Evolutionary conservation across 139 green algal genomes (phyloP).

Genomic region (Desmodesmus armatus): DNA sequence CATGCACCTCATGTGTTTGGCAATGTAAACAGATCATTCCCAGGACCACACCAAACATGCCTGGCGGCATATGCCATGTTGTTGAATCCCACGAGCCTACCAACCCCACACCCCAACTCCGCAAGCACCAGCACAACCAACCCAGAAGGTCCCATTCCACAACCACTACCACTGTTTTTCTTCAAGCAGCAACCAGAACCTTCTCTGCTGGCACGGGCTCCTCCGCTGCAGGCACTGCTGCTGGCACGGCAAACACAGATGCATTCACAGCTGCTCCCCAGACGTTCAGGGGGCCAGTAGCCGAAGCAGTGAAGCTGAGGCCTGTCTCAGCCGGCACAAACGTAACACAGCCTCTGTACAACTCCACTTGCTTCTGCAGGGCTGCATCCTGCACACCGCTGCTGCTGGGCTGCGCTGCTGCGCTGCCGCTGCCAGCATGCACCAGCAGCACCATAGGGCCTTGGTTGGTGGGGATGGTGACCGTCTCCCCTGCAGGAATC

Average conservation of each 20-base stretch:
- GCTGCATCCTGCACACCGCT: not conserved
- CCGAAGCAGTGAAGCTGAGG: slow-evolving; percentile 45
- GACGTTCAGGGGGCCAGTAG: slow-evolving; percentile 32
- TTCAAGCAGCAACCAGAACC: slow-evolving; percentile 24
- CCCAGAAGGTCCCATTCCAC: no score
- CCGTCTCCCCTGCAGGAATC: slow-evolving; percentile 34
- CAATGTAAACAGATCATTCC: no score
- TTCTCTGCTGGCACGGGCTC: not conserved
- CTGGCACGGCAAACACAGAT: slow-evolving; percentile 53
- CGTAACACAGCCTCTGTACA: slow-evolving; percentile 48
- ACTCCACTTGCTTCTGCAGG: slow-evolving; percentile 36
- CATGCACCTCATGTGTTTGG: no score
- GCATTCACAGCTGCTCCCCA: slow-evolving; percentile 65
- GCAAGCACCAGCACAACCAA: no score
- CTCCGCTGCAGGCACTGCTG: slow-evolving; percentile 16
- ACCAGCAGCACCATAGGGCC: slow-evolving; percentile 69
- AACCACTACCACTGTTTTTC: no score
- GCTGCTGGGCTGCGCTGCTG: slow-evolving; percentile 4
- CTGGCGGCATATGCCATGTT: no score
- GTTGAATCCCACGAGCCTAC: no score
- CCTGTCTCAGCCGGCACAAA: slow-evolving; percentile 64
- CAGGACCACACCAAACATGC: no score
- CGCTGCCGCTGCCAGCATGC: slow-evolving; percentile 44
- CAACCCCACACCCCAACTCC: no score
- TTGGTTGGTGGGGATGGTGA: slow-evolving; percentile 52